Conservation (phyloP, 768 basidiomycete genomes). For the Tephrocybe sp. region DNA sequence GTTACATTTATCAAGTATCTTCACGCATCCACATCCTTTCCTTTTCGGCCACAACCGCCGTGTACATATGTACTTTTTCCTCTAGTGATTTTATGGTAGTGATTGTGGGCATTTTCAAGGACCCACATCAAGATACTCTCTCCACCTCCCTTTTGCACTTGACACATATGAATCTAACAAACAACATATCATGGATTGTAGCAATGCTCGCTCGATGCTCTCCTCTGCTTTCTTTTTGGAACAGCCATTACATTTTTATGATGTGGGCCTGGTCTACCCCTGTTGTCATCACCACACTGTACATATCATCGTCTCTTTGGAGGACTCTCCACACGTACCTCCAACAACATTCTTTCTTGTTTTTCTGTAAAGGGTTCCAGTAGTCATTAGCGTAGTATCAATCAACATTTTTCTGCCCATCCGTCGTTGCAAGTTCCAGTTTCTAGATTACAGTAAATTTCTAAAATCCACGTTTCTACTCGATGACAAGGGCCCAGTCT, state of each 20-base stretch:
- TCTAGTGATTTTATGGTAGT: neutral
- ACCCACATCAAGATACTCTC: slow-evolving; percentile 7
- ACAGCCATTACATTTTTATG: slow-evolving; percentile 7
- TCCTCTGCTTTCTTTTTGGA: slow-evolving; percentile 15
- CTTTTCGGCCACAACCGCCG: slow-evolving; percentile 9
- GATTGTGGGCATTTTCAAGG: slow-evolving; percentile 5
- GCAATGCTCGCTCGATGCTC: slow-evolving; percentile 12
- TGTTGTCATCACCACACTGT: slow-evolving; percentile 15
- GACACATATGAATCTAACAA: slow-evolving; percentile 7
- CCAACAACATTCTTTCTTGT: slow-evolving; percentile 2
- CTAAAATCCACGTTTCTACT: slow-evolving; percentile 6
- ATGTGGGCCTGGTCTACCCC: slow-evolving; percentile 1
- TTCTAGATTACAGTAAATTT: neutral
- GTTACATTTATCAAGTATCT: slow-evolving; percentile 1
- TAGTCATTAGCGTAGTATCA: slow-evolving; percentile 7
- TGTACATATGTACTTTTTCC: slow-evolving; percentile 11
- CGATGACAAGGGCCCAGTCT: slow-evolving; percentile 62
- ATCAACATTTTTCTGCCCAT: neutral
- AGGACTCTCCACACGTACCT: neutral
- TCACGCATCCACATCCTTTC: neutral
- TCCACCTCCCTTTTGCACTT: slow-evolving; percentile 5
- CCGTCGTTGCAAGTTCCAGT: too few relatives aligned
- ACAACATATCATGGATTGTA: slow-evolving; percentile 13
- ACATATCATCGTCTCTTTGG: slow-evolving; percentile 12
- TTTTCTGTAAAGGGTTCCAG: slow-evolving; percentile 8